Percentiles rank a stretch among this genome's conserved stretches.
Evolutionary conservation across 2,329 filamentous ascomycete species (phyloP).

Genomic region (Tolypocladium nubicola): DNA sequence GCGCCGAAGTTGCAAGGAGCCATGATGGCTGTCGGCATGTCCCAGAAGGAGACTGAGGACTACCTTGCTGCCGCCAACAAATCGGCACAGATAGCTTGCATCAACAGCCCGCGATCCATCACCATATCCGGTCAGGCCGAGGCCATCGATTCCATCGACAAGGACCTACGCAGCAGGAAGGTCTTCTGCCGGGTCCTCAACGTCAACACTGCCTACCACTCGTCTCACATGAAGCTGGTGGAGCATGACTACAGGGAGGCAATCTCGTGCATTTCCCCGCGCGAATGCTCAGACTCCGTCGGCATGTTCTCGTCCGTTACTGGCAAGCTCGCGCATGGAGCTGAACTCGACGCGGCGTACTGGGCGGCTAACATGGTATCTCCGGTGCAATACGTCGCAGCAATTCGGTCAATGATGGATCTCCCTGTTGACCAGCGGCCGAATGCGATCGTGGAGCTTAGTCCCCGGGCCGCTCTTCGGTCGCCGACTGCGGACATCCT

Average conservation of each 20-base stretch:
- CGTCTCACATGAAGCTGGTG: constrained; percentile 29
- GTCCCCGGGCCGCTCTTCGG: constrained; percentile 25
- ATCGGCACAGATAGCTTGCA: constrained; percentile 27
- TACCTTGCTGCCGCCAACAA: constrained; percentile 13
- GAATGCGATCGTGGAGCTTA: constrained; percentile 28
- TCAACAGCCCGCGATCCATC: constrained; percentile 31
- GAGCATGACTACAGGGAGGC: constrained; percentile 22
- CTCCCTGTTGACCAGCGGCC: constrained; percentile 16
- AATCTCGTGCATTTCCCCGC: constrained; percentile 12
- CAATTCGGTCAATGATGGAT: constrained; percentile 24
- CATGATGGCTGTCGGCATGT: constrained; percentile 32
- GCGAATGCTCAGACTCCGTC: constrained; percentile 6
- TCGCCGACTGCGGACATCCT: constrained; percentile 26
- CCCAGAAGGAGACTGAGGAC: constrained; percentile 12
- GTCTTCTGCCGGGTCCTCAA: constrained; percentile 25
- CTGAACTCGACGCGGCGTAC: constrained; percentile 24
- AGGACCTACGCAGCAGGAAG: constrained; percentile 17
- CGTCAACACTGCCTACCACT: constrained; percentile 33
- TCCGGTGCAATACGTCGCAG: constrained; percentile 31
- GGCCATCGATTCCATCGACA: constrained; percentile 18
- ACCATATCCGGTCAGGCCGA: constrained; percentile 30
- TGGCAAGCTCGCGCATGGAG: constrained; percentile 13
- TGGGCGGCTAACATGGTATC: constrained; percentile 36
- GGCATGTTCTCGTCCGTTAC: constrained; percentile 32
- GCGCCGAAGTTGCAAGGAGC: constrained; percentile 20